These are phyloP conservation scores for Encephalitozoon intestinalis DNA, from an alignment of 371 early-diverging fungal species.

Conservation along the genomic window DNA sequence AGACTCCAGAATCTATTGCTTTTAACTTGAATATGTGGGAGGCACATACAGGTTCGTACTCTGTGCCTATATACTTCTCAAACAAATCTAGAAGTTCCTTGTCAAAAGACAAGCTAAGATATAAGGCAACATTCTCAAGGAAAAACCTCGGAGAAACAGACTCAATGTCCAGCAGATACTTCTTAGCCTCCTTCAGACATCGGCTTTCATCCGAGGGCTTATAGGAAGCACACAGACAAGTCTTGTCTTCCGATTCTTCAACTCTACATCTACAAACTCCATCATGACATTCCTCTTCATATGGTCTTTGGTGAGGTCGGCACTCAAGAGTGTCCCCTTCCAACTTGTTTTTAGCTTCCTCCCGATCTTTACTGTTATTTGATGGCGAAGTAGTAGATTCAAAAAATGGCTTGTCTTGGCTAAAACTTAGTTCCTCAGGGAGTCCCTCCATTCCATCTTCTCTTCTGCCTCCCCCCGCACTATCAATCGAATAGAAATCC, in stretches of 20 bases:
- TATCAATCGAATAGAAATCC: slow-evolving; percentile 1
- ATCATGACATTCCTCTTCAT: neutral
- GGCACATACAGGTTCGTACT: neutral
- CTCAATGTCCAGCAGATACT: slow-evolving; percentile 8
- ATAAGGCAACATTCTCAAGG: slow-evolving; percentile 36
- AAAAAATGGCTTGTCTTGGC: neutral
- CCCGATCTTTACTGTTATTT: neutral
- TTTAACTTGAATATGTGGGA: slow-evolving; percentile 1
- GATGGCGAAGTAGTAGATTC: neutral
- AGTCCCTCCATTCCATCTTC: neutral
- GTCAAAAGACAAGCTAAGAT: slow-evolving; percentile 17
- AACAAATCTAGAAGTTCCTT: slow-evolving; percentile 4
- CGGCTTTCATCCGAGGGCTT: neutral
- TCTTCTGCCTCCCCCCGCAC: neutral
- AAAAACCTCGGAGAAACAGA: slow-evolving; percentile 19
- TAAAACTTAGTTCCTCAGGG: neutral
- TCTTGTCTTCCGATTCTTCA: neutral
- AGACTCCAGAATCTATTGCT: neutral
- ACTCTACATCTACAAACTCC: neutral
- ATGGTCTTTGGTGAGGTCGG: neutral
- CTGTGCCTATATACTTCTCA: neutral
- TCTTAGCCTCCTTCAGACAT: neutral
- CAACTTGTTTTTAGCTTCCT: neutral
- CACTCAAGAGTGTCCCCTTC: neutral
- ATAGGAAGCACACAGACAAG: neutral